phyloP scores from a whole-genome alignment of 768 basidiomycete genomes.

The Tremella fuciformis region DNA sequence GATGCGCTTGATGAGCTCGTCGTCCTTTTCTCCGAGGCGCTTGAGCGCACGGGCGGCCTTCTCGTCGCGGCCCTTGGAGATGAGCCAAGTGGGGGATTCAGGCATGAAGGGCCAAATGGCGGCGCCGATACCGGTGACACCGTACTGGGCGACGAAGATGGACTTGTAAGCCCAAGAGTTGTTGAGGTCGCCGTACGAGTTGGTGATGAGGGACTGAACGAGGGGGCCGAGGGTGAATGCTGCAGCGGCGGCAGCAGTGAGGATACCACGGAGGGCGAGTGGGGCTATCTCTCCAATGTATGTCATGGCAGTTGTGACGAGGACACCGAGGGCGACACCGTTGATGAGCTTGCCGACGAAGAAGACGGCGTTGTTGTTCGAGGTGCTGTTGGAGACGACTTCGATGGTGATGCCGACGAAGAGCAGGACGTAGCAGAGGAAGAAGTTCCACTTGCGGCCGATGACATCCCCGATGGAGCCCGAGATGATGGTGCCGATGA shows the following conservation, averaged over 20 bases:
- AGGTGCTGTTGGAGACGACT: constrained; percentile 1
- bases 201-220: constrained; percentile 1
- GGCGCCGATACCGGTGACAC: constrained; percentile 5
- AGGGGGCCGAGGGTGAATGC: constrained; percentile 1
- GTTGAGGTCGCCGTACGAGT: background rate
- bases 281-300: constrained; percentile 6
- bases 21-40: constrained; percentile 1
- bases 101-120: constrained; percentile 2
- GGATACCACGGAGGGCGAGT: background rate
- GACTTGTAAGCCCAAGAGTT: constrained; percentile 2
- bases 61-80: constrained; percentile 8
- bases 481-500: too few relatives aligned
- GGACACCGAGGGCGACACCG: constrained; percentile 6
- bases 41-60: background rate
- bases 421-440: constrained; percentile 6
- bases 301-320: constrained; percentile 5
- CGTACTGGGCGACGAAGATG: background rate
- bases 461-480: background rate
- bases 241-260: background rate
- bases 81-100: constrained; percentile 6
- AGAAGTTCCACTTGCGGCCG: constrained; percentile 8
- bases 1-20: constrained; percentile 2
- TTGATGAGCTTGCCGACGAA: constrained; percentile 13
- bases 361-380: constrained; percentile 10
- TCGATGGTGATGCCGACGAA: constrained; percentile 11